Evolutionary conservation across 1,284 basidiomycete genomes (phyloP).

Genomic region (Hypsizygus ulmarius): DNA sequence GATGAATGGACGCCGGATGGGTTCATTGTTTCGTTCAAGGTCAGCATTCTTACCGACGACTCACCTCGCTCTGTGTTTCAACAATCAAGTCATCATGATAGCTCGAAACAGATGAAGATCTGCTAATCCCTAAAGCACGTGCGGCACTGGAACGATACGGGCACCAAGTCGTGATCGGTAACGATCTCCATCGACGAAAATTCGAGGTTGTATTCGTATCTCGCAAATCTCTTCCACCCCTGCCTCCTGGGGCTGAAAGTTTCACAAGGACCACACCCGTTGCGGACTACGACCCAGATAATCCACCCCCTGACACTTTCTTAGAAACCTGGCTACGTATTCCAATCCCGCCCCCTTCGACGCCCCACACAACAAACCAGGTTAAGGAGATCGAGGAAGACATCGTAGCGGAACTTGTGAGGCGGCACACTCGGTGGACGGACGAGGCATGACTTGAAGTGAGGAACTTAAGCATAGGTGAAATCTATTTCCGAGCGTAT

Average conservation of each 20-base stretch:
- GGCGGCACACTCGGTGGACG: constrained; percentile 75
- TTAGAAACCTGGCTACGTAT: constrained; percentile 77
- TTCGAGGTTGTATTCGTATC: constrained; percentile 88
- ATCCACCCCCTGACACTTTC: constrained; percentile 33
- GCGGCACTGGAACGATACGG: constrained; percentile 90
- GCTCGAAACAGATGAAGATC: constrained; percentile 87
- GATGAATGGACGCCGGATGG: constrained; percentile 92
- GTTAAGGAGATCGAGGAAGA: constrained; percentile 91
- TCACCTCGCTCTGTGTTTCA: background rate
- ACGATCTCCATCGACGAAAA: constrained; percentile 88
- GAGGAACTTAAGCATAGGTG: background rate
- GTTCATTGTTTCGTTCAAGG: constrained; percentile 97
- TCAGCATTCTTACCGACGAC: constrained; percentile 27
- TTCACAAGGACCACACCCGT: background rate
- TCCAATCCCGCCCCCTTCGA: constrained; percentile 30
- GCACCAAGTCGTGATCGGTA: constrained; percentile 96
- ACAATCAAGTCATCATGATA: constrained; percentile 30
- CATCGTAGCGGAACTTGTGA: constrained; percentile 76
- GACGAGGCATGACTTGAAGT: constrained; percentile 12
- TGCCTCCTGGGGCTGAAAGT: constrained; percentile 20
- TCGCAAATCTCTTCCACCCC: constrained; percentile 29
- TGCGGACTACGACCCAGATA: constrained; percentile 4
- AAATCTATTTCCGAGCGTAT: background rate
- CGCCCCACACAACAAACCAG: constrained; percentile 34
- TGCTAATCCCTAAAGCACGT: constrained; percentile 90